A percentile compares a stretch with the other conserved stretches of the same genome.
These are phyloP conservation scores for Curvularia spicifera DNA, from an alignment of 2,329 filamentous ascomycete species.

Conservation along the genomic window DNA sequence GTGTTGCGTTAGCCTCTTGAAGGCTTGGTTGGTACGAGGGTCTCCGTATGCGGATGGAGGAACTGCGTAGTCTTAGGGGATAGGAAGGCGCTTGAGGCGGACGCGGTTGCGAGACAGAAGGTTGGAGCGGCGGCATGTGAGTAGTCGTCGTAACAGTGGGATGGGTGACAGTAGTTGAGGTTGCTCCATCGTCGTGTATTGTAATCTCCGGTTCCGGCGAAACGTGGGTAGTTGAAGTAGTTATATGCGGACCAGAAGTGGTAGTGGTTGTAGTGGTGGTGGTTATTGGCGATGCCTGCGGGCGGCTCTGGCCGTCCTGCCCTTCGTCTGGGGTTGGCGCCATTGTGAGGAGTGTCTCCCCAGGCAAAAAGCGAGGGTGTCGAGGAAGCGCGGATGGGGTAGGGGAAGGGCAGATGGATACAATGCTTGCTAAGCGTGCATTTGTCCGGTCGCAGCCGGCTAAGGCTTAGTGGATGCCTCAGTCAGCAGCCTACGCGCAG, in stretches of 20 bases:
- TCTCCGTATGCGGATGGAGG: constrained; percentile 40
- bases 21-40: constrained; percentile 20
- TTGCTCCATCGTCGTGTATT: constrained; percentile 30
- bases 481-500: constrained; percentile 22
- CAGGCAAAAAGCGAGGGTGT: constrained; percentile 1
- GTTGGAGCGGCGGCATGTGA: constrained; percentile 21
- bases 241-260: constrained; percentile 36
- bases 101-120: constrained; percentile 16
- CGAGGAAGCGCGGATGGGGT: constrained; percentile 7
- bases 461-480: constrained; percentile 23
- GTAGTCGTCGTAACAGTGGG: constrained; percentile 42
- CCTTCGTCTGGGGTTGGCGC: constrained; percentile 22
- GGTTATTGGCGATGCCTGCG: constrained; percentile 24
- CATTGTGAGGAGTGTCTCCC: not conserved
- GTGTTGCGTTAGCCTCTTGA: not conserved
- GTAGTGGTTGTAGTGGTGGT: constrained; percentile 34
- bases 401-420: constrained; percentile 14
- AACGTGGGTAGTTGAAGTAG: constrained; percentile 35
- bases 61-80: constrained; percentile 27
- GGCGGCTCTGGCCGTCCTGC: constrained; percentile 16
- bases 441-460: constrained; percentile 26
- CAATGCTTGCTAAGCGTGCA: constrained; percentile 21
- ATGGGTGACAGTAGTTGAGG: constrained; percentile 34
- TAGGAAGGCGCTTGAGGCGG: constrained; percentile 9
- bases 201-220: constrained; percentile 26